phyloP scores from a whole-genome alignment of 768 basidiomycete species.

The Gymnopilus junonius region DNA sequence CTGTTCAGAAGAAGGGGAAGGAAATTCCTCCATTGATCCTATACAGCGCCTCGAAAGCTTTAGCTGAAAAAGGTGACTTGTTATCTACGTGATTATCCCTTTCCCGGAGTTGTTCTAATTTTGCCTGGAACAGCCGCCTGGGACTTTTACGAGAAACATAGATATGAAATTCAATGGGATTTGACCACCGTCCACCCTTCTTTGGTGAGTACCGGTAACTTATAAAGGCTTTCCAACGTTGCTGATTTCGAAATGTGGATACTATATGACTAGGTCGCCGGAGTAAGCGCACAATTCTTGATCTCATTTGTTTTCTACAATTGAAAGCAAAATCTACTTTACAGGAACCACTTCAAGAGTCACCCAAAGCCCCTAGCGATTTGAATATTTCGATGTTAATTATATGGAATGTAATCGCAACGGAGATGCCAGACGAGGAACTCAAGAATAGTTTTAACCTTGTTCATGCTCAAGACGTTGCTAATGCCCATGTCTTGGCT shows the following conservation, averaged over 20 bases:
- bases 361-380: constrained; percentile 3
- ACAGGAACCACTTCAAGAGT: constrained; percentile 11
- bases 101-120: not conserved
- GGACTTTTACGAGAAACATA: constrained; percentile 47
- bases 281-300: not conserved
- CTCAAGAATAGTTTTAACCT: constrained; percentile 22
- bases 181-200: constrained; percentile 58
- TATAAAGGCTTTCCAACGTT: not conserved
- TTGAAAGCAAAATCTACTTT: not conserved
- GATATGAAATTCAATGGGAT: constrained; percentile 49
- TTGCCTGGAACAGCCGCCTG: constrained; percentile 41
- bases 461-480: constrained; percentile 58
- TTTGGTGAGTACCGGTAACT: constrained; percentile 1
- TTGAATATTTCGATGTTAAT: not conserved
- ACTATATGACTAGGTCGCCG: constrained; percentile 5
- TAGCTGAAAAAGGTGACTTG: constrained; percentile 68
- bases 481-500: constrained; percentile 55
- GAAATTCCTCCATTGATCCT: constrained; percentile 31
- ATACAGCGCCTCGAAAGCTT: constrained; percentile 68
- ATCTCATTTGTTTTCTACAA: too few relatives aligned
- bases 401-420: constrained; percentile 4
- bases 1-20: constrained; percentile 51
- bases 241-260: not conserved
- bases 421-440: constrained; percentile 33
- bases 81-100: not conserved